Evolutionary conservation across 345 rosid genomes (phyloP).

Genomic region (Fremontodendron californicum): DNA sequence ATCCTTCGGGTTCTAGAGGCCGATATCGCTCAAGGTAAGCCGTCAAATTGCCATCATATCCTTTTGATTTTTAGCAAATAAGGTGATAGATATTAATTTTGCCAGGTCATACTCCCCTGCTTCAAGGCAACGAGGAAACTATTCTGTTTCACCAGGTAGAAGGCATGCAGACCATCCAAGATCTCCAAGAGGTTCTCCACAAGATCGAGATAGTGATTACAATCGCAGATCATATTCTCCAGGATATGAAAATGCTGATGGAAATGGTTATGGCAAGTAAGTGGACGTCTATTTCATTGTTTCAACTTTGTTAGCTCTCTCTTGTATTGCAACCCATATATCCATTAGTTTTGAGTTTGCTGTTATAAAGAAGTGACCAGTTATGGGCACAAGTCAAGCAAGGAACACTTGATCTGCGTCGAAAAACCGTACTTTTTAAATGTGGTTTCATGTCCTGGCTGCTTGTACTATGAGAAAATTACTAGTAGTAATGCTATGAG

Average conservation of each 20-base stretch:
- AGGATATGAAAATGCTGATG: slow-evolving; percentile 43
- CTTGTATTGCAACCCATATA: background rate
- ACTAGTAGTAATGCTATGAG: background rate
- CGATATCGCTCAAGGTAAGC: slow-evolving; percentile 80
- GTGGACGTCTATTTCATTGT: slow-evolving; percentile 20
- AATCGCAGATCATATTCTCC: slow-evolving; percentile 65
- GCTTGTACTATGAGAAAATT: background rate
- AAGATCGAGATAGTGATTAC: slow-evolving; percentile 48
- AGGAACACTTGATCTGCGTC: background rate
- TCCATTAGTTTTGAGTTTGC: background rate
- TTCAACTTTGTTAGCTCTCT: background rate
- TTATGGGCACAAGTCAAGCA: background rate
- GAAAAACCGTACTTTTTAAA: background rate
- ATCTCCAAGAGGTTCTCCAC: slow-evolving; percentile 76
- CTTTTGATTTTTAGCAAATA: background rate
- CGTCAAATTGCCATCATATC: background rate
- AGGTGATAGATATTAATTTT: background rate
- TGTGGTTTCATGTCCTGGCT: background rate
- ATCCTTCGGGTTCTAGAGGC: slow-evolving; percentile 62
- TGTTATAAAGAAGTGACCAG: background rate
- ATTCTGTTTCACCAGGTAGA: slow-evolving; percentile 73
- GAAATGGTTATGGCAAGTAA: slow-evolving; percentile 51
- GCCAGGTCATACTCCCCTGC: slow-evolving; percentile 84
- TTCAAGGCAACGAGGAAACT: slow-evolving; percentile 52
- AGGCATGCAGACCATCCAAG: slow-evolving; percentile 57